Percentiles rank a stretch among this genome's conserved stretches.
These are phyloP conservation scores for Marchantia paleacea DNA, from an alignment of 225 moss, liverwort and hornwort species.

Conservation along the genomic window DNA sequence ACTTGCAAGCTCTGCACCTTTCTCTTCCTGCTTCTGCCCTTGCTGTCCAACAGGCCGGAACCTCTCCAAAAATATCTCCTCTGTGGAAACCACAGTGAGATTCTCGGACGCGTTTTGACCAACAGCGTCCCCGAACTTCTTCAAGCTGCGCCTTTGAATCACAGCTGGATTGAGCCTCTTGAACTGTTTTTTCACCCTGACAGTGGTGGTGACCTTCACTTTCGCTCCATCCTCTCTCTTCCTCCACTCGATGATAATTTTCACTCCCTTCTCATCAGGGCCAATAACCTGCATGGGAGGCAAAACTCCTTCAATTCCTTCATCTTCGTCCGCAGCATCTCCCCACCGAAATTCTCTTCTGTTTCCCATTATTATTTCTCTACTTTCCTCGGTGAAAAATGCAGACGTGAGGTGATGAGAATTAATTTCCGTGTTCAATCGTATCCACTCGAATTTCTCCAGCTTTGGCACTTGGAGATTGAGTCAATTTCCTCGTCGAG, in stretches of 20 bases:
- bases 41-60: constrained; percentile 43
- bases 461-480: neutral
- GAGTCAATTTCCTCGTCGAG: neutral
- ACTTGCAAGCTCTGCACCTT: constrained; percentile 47
- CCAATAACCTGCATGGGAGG: constrained; percentile 50
- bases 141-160: constrained; percentile 41
- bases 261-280: constrained; percentile 50
- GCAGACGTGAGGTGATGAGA: neutral
- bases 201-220: constrained; percentile 47
- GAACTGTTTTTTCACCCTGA: constrained; percentile 47
- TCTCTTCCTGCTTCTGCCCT: constrained; percentile 43
- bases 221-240: constrained; percentile 47
- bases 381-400: too few species aligned
- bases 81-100: constrained; percentile 49
- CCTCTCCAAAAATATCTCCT: constrained; percentile 49
- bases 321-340: constrained; percentile 25
- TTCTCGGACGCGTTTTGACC: constrained; percentile 47
- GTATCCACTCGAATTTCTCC: neutral
- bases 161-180: constrained; percentile 47
- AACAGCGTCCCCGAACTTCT: constrained; percentile 47
- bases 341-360: constrained; percentile 27
- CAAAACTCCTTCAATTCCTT: constrained; percentile 48
- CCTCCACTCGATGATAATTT: constrained; percentile 50
- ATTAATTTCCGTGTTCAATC: too few species aligned
- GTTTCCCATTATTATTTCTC: constrained; percentile 6